Evolutionary conservation across 2,329 filamentous ascomycete species (phyloP).

Genomic region (Trichoderma aggressivum): DNA sequence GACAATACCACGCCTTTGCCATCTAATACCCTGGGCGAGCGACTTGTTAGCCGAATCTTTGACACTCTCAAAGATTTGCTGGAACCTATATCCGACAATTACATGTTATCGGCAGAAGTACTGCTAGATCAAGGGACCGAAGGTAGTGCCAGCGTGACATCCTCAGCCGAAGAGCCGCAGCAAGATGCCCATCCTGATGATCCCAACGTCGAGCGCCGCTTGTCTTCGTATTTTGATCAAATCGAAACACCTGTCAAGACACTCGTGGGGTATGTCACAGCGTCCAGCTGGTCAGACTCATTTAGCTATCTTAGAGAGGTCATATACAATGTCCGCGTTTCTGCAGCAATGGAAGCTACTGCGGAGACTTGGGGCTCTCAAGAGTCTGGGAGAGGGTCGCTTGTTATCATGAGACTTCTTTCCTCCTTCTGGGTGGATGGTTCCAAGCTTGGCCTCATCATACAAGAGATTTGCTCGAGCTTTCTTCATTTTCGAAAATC

Average conservation of each 20-base stretch:
- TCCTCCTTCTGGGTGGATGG: slow-evolving; percentile 64
- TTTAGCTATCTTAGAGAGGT: slow-evolving; percentile 57
- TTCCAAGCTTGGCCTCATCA: slow-evolving; percentile 56
- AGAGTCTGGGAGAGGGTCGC: slow-evolving; percentile 51
- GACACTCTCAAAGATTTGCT: slow-evolving; percentile 56
- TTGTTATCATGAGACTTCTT: slow-evolving; percentile 56
- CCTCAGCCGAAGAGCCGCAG: slow-evolving; percentile 23
- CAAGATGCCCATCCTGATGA: slow-evolving; percentile 22
- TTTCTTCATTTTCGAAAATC: slow-evolving; percentile 64
- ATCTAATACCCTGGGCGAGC: slow-evolving; percentile 45
- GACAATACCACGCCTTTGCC: slow-evolving; percentile 22
- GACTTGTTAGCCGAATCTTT: slow-evolving; percentile 53
- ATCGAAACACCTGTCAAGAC: slow-evolving; percentile 54
- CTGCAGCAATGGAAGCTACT: slow-evolving; percentile 38
- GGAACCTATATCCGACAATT: slow-evolving; percentile 56
- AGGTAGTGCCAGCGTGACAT: slow-evolving; percentile 36
- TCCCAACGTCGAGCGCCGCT: slow-evolving; percentile 24
- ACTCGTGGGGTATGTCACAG: slow-evolving; percentile 62
- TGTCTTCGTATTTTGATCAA: slow-evolving; percentile 39
- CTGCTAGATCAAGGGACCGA: slow-evolving; percentile 52
- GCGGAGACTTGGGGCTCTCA: slow-evolving; percentile 35
- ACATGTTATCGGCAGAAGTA: slow-evolving; percentile 52
- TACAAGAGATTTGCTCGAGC: slow-evolving; percentile 64
- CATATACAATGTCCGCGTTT: slow-evolving; percentile 49
- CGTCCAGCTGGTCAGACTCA: slow-evolving; percentile 58